Evolutionary conservation across 495 filamentous ascomycete genomes (phyloP).

Genomic region (Pyrenopolyporus hunteri): DNA sequence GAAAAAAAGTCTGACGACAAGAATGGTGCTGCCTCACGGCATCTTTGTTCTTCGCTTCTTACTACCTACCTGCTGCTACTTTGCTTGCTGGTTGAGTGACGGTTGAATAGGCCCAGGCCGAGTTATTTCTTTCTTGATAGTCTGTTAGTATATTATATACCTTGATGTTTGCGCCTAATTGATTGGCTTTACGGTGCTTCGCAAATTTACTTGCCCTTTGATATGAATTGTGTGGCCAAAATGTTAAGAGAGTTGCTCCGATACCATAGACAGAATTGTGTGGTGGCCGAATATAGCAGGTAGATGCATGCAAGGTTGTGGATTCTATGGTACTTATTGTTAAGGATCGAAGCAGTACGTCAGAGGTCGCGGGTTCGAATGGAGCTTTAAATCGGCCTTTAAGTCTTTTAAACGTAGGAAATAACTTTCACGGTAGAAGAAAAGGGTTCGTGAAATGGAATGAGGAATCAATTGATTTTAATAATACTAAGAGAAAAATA

Average conservation of each 20-base stretch:
- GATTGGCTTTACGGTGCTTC: constrained; percentile 28
- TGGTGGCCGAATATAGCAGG: too few relatives aligned
- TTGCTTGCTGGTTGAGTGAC: neutral
- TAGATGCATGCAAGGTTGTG: too few relatives aligned
- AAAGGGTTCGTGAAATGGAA: constrained; percentile 1
- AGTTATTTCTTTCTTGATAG: constrained; percentile 16
- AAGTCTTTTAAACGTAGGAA: too few relatives aligned
- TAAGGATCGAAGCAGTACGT: too few relatives aligned
- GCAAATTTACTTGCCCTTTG: neutral
- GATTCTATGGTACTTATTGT: too few relatives aligned
- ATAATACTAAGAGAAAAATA: constrained; percentile 39
- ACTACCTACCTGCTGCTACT: constrained; percentile 13
- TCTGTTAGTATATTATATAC: constrained; percentile 30
- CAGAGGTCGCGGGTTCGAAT: too few relatives aligned
- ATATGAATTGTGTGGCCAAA: neutral
- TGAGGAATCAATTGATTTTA: too few relatives aligned
- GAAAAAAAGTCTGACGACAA: constrained; percentile 41
- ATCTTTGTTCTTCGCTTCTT: constrained; percentile 43
- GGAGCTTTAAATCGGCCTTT: too few relatives aligned
- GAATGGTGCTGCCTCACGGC: constrained; percentile 54
- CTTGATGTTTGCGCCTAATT: constrained; percentile 29
- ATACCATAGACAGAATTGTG: too few relatives aligned
- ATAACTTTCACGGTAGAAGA: too few relatives aligned
- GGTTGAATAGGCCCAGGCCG: constrained; percentile 2
- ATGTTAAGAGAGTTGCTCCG: too few relatives aligned